Conservation (phyloP, 257 asterid species). For the Solanum corneliomulleri region DNA sequence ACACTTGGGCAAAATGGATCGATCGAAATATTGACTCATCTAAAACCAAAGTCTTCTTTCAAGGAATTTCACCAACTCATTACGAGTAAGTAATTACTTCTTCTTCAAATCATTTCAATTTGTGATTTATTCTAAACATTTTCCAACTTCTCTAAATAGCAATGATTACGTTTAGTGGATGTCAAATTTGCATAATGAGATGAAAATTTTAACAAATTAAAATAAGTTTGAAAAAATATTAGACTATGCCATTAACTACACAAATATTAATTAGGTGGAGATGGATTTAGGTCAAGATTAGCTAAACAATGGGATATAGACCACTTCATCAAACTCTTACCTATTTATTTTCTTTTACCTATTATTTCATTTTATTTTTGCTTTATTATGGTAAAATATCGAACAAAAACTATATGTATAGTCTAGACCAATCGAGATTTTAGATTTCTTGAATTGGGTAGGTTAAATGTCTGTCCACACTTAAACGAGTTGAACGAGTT, state of each 20-base stretch:
- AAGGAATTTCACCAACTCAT: constrained; percentile 87
- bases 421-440: background rate
- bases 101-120: background rate
- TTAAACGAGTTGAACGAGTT: background rate
- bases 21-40: constrained; percentile 54
- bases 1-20: constrained; percentile 91
- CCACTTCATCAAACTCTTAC: background rate
- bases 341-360: background rate
- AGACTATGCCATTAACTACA: background rate
- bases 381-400: background rate
- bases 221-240: background rate
- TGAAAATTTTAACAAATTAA: background rate
- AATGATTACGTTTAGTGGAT: background rate
- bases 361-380: background rate
- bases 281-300: background rate
- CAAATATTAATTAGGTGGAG: background rate
- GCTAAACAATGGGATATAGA: background rate
- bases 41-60: constrained; percentile 78
- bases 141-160: no score
- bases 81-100: constrained; percentile 39
- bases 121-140: background rate
- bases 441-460: background rate
- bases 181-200: background rate
- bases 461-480: background rate
- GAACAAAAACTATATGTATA: background rate